phyloP scores from a whole-genome alignment of 2,329 filamentous ascomycete genomes.

The Arthroderma sp. region DNA sequence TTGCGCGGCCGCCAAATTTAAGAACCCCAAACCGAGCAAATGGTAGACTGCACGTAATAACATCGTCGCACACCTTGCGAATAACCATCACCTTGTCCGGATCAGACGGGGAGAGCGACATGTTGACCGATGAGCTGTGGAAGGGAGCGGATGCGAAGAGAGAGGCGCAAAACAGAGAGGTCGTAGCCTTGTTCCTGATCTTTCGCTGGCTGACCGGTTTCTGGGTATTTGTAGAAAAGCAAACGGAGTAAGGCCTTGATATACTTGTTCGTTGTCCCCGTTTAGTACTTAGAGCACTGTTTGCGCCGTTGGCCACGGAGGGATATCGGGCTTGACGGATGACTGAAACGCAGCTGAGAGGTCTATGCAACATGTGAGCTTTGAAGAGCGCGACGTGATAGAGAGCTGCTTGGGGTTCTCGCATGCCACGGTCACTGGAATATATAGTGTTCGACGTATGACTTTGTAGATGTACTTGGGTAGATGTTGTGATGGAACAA shows the following conservation, averaged over 20 bases:
- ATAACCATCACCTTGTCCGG: constrained; percentile 82
- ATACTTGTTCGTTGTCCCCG: neutral
- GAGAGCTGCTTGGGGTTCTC: neutral
- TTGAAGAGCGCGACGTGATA: neutral
- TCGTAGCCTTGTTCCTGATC: neutral
- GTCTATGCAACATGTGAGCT: neutral
- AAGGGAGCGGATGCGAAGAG: neutral
- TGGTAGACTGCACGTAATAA: constrained; percentile 51
- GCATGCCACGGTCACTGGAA: neutral
- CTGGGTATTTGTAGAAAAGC: neutral
- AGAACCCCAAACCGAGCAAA: constrained; percentile 70
- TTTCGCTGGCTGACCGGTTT: neutral
- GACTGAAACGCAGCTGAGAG: neutral
- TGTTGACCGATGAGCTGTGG: neutral
- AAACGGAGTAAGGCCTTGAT: neutral
- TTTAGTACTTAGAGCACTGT: neutral
- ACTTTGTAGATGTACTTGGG: neutral
- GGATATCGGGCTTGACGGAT: neutral
- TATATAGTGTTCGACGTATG: neutral
- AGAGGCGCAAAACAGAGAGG: neutral
- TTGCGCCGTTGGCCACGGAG: constrained; percentile 1
- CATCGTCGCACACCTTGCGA: constrained; percentile 59
- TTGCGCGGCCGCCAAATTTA: constrained; percentile 77
- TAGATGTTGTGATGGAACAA: neutral
- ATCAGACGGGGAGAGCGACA: constrained; percentile 50